These are phyloP conservation scores for Talaromyces atroroseus DNA, from an alignment of 2,329 filamentous ascomycete species.

Conservation along the genomic window DNA sequence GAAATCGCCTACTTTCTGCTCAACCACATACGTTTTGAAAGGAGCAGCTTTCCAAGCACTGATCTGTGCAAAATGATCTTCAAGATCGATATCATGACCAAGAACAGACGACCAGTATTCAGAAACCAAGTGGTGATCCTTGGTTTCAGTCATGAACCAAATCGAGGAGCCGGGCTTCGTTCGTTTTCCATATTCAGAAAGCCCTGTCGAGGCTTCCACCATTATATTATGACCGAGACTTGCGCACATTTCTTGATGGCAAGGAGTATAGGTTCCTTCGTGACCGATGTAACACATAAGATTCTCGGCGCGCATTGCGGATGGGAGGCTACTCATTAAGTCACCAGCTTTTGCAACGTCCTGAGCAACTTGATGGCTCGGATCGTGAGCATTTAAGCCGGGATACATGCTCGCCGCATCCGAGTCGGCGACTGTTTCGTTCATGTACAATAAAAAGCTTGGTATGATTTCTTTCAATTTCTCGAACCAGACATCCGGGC, in stretches of 20 bases:
- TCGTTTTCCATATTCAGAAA: slow-evolving; percentile 62
- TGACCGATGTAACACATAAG: slow-evolving; percentile 98
- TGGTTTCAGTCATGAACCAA: slow-evolving; percentile 98
- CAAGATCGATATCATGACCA: slow-evolving; percentile 93
- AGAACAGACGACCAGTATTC: slow-evolving; percentile 92
- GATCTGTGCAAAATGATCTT: slow-evolving; percentile 92
- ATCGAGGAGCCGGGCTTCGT: slow-evolving; percentile 79
- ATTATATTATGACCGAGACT: slow-evolving; percentile 96
- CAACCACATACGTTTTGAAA: slow-evolving; percentile 87
- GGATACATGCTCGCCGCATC: slow-evolving; percentile 46
- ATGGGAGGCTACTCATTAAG: slow-evolving; percentile 85
- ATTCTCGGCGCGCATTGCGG: slow-evolving; percentile 86
- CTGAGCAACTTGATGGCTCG: slow-evolving; percentile 46
- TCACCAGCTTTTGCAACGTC: slow-evolving; percentile 72
- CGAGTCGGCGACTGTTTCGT: slow-evolving; percentile 63
- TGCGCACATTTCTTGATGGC: slow-evolving; percentile 96
- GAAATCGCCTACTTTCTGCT: slow-evolving; percentile 85
- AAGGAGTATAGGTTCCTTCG: slow-evolving; percentile 92
- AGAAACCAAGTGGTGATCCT: slow-evolving; percentile 81
- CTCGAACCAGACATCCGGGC: slow-evolving; percentile 78
- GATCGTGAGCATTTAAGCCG: slow-evolving; percentile 28
- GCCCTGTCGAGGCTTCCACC: slow-evolving; percentile 73
- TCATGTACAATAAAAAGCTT: slow-evolving; percentile 80
- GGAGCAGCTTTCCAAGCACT: slow-evolving; percentile 94
- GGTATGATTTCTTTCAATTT: slow-evolving; percentile 74